phyloP scores from a whole-genome alignment of 163 green algal genomes.

The Coccomyxa subellipsoidea region DNA sequence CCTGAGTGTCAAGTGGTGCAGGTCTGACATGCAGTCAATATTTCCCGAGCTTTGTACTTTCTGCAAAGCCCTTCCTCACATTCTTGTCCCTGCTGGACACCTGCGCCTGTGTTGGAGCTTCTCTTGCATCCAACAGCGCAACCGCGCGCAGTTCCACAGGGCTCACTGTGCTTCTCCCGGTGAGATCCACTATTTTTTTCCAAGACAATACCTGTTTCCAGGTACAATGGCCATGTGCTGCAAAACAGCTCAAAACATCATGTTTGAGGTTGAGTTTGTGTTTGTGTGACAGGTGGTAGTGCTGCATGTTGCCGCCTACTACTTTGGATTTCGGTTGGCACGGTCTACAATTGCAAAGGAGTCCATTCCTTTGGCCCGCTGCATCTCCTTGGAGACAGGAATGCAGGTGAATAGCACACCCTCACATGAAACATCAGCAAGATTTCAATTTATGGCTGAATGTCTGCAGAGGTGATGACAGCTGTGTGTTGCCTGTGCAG shows the following conservation, averaged over 20 bases:
- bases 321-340: slow-evolving; percentile 9
- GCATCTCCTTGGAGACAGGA: slow-evolving; percentile 25
- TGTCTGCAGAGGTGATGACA: not conserved
- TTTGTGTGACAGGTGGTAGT: slow-evolving; percentile 13
- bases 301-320: slow-evolving; percentile 21
- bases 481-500: slow-evolving; percentile 11
- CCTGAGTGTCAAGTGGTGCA: slow-evolving; percentile 6
- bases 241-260: too few relatives aligned
- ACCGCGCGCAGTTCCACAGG: slow-evolving; percentile 16
- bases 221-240: too few relatives aligned
- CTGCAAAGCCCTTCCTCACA: slow-evolving; percentile 14
- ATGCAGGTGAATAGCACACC: slow-evolving; percentile 21
- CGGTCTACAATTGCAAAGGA: not conserved
- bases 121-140: slow-evolving; percentile 25
- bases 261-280: too few relatives aligned
- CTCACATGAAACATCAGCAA: not conserved
- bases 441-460: not conserved
- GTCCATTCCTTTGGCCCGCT: slow-evolving; percentile 11
- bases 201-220: too few relatives aligned
- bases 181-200: not conserved
- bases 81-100: slow-evolving; percentile 26
- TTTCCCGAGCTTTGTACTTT: slow-evolving; percentile 15
- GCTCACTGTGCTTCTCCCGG: slow-evolving; percentile 16
- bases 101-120: slow-evolving; percentile 31
- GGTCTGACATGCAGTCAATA: slow-evolving; percentile 24